A percentile compares a stretch with the other conserved stretches of the same genome.
phyloP scores from a whole-genome alignment of 1,139 yeast genomes.

The Pichiaceae sp. region DNA sequence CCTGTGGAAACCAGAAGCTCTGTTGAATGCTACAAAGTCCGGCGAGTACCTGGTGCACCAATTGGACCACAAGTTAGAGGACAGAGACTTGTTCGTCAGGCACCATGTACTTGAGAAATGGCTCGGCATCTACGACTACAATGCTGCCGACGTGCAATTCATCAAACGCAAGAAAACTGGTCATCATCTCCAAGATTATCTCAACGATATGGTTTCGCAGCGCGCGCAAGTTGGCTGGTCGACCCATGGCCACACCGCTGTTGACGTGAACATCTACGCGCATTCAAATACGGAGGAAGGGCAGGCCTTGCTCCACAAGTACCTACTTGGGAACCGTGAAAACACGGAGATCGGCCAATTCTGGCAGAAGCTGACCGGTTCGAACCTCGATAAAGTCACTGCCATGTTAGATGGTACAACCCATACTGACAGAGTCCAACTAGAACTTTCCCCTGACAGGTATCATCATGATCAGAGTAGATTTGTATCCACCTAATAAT shows the following conservation, averaged over 20 bases:
- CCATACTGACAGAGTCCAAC: background rate
- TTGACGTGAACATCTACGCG: constrained; percentile 79
- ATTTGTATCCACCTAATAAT: background rate
- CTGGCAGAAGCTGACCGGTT: constrained; percentile 51
- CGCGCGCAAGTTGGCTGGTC: constrained; percentile 83
- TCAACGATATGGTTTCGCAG: constrained; percentile 54
- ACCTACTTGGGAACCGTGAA: constrained; percentile 71
- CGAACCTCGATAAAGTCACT: constrained; percentile 30
- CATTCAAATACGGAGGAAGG: constrained; percentile 46
- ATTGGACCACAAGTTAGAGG: background rate
- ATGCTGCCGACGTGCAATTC: constrained; percentile 33
- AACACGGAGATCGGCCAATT: constrained; percentile 75
- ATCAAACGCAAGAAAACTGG: constrained; percentile 19
- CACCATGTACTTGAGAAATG: constrained; percentile 44
- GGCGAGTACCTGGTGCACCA: constrained; percentile 50
- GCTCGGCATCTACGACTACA: constrained; percentile 51
- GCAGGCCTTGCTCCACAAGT: constrained; percentile 31
- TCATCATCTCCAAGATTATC: constrained; percentile 28
- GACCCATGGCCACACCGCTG: constrained; percentile 86
- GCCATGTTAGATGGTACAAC: constrained; percentile 2
- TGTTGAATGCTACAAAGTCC: constrained; percentile 58
- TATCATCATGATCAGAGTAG: background rate
- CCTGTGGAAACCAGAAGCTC: constrained; percentile 69
- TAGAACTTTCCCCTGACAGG: background rate
- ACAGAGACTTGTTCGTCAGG: constrained; percentile 30